These are phyloP conservation scores for Clavispora vitiphila DNA, from an alignment of 805 yeast genomes.

Conservation along the genomic window DNA sequence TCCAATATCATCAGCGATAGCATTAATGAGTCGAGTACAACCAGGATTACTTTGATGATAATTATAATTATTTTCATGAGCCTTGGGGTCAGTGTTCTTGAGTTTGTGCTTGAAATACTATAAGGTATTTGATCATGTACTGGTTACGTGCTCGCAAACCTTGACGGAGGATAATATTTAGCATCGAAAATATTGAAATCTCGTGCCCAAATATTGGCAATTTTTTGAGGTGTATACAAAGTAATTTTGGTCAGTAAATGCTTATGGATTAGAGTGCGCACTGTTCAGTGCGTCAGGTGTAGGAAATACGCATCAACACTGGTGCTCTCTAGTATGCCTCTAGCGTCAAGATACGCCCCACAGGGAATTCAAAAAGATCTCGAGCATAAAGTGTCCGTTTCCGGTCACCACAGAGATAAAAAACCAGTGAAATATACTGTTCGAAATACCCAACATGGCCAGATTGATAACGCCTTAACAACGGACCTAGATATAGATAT, in stretches of 20 bases:
- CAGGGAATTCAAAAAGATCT: constrained; percentile 22
- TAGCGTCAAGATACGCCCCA: constrained; percentile 37
- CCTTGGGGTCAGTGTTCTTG: constrained; percentile 69
- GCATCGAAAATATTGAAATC: neutral
- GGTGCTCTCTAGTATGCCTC: constrained; percentile 6
- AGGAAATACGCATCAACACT: neutral
- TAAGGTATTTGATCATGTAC: neutral
- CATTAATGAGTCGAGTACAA: constrained; percentile 88
- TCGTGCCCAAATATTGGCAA: no score
- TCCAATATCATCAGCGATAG: constrained; percentile 91
- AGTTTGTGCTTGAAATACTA: constrained; percentile 52
- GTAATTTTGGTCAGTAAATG: neutral
- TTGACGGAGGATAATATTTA: neutral
- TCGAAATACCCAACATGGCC: constrained; percentile 20
- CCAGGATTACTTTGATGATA: constrained; percentile 85
- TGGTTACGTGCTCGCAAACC: neutral
- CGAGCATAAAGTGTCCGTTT: neutral
- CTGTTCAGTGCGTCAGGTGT: neutral
- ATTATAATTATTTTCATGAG: constrained; percentile 77
- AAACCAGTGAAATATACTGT: constrained; percentile 20
- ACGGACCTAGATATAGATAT: constrained; percentile 40
- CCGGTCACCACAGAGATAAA: constrained; percentile 2
- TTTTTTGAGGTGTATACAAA: no score
- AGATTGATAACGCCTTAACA: constrained; percentile 11
- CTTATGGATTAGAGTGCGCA: neutral